These are phyloP conservation scores for Oryza meyeriana DNA, from an alignment of 176 grass and related monocot species.

Conservation along the genomic window DNA sequence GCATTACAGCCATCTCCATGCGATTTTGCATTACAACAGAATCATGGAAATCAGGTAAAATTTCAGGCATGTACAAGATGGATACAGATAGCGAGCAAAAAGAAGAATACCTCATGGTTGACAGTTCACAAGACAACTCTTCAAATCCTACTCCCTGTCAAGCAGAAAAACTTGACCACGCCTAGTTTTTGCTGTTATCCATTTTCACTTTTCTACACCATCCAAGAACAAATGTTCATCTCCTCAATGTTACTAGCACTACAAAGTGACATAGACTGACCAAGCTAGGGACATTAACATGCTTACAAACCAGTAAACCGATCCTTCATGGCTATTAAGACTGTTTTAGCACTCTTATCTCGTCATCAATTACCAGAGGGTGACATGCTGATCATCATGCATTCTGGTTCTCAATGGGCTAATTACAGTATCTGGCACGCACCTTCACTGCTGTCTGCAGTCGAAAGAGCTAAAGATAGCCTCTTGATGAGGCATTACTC, in stretches of 20 bases:
- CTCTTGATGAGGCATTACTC: background rate
- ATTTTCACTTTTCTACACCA: conserved; percentile 1
- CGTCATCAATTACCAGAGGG: background rate
- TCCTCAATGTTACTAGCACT: conserved; percentile 16
- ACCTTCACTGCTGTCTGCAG: conserved; percentile 5
- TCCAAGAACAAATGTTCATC: conserved; percentile 6
- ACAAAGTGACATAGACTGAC: conserved; percentile 12
- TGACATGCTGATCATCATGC: conserved; percentile 4
- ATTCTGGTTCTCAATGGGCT: conserved; percentile 7
- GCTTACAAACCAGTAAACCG: conserved; percentile 2
- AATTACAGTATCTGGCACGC: conserved; percentile 11
- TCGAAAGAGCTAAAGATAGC: background rate
- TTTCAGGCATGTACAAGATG: background rate
- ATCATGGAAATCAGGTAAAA: background rate
- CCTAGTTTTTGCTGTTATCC: background rate
- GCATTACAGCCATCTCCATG: background rate
- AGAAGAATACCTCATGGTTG: background rate
- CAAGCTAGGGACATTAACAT: background rate
- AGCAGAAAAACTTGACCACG: background rate
- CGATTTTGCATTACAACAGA: background rate
- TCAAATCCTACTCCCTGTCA: background rate
- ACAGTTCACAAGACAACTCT: conserved; percentile 3
- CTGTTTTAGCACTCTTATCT: conserved; percentile 4
- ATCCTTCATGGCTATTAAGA: background rate
- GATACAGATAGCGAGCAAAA: conserved; percentile 10